These are phyloP conservation scores for Malassezia furfur DNA, from an alignment of 1,284 basidiomycete genomes.

Conservation along the genomic window DNA sequence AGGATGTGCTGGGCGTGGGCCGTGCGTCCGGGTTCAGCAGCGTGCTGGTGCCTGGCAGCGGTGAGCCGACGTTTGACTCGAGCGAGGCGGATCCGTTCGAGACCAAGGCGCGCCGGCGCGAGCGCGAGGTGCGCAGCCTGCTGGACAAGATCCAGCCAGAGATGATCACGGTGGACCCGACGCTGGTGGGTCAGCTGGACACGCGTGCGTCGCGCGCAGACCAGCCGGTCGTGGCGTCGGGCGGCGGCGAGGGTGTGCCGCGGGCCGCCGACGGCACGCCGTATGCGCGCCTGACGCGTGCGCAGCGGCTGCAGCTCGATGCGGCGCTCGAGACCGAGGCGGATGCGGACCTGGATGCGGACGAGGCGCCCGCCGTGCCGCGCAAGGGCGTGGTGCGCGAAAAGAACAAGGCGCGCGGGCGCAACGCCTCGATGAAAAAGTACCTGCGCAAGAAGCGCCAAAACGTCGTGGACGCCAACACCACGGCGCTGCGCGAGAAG, in stretches of 20 bases:
- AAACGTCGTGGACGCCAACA: constrained; percentile 42
- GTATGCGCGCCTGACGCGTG: constrained; percentile 33
- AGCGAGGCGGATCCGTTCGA: constrained; percentile 91
- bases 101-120: constrained; percentile 67
- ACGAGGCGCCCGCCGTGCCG: constrained; percentile 10
- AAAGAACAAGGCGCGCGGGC: constrained; percentile 40
- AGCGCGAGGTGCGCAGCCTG: constrained; percentile 80
- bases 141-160: constrained; percentile 94
- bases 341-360: constrained; percentile 5
- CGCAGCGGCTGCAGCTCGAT: constrained; percentile 35
- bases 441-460: constrained; percentile 41
- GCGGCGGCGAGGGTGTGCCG: constrained; percentile 14
- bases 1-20: constrained; percentile 75
- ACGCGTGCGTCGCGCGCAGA: constrained; percentile 62
- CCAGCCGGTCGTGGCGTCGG: constrained; percentile 13
- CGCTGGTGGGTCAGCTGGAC: constrained; percentile 58
- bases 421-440: constrained; percentile 37
- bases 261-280: constrained; percentile 35
- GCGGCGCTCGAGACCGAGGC: constrained; percentile 10
- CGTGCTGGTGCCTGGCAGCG: constrained; percentile 78
- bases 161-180: constrained; percentile 80
- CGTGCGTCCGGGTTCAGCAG: constrained; percentile 65
- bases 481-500: constrained; percentile 18
- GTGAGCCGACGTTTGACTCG: constrained; percentile 91
- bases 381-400: constrained; percentile 24